Conservation (phyloP, 768 basidiomycete species). For the Leucocoprinus sp. region DNA sequence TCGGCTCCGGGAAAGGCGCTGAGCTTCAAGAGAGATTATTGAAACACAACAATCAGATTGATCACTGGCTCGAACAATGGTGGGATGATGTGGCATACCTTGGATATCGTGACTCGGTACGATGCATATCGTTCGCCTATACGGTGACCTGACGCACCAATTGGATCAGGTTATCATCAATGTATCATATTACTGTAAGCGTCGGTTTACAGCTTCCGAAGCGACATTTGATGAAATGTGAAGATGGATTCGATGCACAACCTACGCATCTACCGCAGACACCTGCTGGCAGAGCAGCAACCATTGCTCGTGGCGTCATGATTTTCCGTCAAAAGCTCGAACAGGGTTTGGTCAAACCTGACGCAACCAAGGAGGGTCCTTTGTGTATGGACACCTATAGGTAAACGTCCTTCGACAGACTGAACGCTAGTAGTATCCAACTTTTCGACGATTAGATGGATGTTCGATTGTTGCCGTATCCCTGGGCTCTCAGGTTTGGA, state of each 20-base stretch:
- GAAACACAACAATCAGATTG: slow-evolving; percentile 40
- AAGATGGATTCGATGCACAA: slow-evolving; percentile 69
- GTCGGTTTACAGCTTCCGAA: background rate
- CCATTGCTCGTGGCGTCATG: slow-evolving; percentile 61
- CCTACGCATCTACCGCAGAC: slow-evolving; percentile 53
- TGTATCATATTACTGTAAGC: slow-evolving; percentile 88
- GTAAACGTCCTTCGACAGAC: slow-evolving; percentile 25
- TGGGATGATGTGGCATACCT: slow-evolving; percentile 87
- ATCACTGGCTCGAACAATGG: slow-evolving; percentile 90
- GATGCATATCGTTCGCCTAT: slow-evolving; percentile 15
- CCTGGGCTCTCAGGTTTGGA: slow-evolving; percentile 70
- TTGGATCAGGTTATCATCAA: slow-evolving; percentile 63
- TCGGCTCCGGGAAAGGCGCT: slow-evolving; percentile 39
- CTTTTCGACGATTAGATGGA: slow-evolving; percentile 48
- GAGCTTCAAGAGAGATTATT: slow-evolving; percentile 61
- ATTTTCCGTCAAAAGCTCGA: slow-evolving; percentile 66
- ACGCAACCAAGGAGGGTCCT: slow-evolving; percentile 57
- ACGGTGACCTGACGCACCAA: slow-evolving; percentile 4
- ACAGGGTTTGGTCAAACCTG: slow-evolving; percentile 56
- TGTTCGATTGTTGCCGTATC: slow-evolving; percentile 86
- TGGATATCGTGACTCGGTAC: slow-evolving; percentile 76
- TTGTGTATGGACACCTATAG: slow-evolving; percentile 86
- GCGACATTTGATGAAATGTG: slow-evolving; percentile 8
- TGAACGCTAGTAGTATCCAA: slow-evolving; percentile 5
- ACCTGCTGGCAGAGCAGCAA: slow-evolving; percentile 61